These are phyloP conservation scores for Monilinia fructicola DNA, from an alignment of 2,329 filamentous ascomycete genomes.

Conservation along the genomic window DNA sequence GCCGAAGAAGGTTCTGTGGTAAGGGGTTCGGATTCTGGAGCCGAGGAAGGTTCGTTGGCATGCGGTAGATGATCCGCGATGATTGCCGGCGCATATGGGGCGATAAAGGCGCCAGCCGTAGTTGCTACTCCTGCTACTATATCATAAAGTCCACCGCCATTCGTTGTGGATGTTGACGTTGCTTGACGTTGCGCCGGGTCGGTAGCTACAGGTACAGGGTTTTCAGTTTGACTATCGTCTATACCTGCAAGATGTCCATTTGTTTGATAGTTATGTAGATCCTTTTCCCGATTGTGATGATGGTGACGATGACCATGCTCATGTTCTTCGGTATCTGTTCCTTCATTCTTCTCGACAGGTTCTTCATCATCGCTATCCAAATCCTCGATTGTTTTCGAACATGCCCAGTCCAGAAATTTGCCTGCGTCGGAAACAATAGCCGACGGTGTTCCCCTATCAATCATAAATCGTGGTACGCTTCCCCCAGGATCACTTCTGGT, in stretches of 20 bases:
- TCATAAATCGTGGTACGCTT: conserved; percentile 69
- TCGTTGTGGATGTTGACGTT: conserved; percentile 18
- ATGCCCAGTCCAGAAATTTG: conserved; percentile 71
- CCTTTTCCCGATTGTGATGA: conserved; percentile 33
- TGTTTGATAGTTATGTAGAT: conserved; percentile 40
- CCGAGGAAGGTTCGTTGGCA: conserved; percentile 27
- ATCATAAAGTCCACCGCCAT: conserved; percentile 52
- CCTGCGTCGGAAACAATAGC: conserved; percentile 64
- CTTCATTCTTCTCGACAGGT: conserved; percentile 25
- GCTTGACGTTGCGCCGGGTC: conserved; percentile 7
- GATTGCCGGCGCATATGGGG: conserved; percentile 39
- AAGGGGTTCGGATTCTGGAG: conserved; percentile 36
- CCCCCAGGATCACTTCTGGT: conserved; percentile 72
- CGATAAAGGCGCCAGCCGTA: conserved; percentile 50
- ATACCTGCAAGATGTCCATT: conserved; percentile 37
- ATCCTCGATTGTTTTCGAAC: conserved; percentile 42
- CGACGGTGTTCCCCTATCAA: conserved; percentile 66
- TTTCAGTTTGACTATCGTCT: conserved; percentile 29
- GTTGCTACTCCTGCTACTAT: conserved; percentile 56
- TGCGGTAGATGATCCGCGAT: conserved; percentile 39
- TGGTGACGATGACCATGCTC: conserved; percentile 27
- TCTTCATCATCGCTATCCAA: conserved; percentile 34
- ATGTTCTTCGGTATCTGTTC: conserved; percentile 29
- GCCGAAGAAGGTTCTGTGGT: conserved; percentile 28
- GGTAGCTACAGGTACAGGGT: no score